These are phyloP conservation scores for Ganoderma sinense DNA, from an alignment of 1,284 basidiomycete species.

Conservation along the genomic window DNA sequence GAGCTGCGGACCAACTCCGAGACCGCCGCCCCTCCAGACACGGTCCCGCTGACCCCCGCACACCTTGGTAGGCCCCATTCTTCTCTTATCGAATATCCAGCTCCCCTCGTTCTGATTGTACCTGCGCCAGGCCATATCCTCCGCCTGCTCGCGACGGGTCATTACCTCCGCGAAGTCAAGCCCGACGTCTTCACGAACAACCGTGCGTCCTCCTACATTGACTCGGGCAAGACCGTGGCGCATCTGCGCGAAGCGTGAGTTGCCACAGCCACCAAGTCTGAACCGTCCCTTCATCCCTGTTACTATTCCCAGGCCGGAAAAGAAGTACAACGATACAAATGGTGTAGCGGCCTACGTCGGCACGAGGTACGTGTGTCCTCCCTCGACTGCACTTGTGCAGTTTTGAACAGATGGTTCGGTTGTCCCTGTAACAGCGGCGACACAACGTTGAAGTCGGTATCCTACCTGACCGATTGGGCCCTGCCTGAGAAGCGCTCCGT, in stretches of 20 bases:
- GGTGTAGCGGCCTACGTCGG: constrained; percentile 35
- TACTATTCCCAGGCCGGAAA: constrained; percentile 21
- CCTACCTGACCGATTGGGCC: constrained; percentile 27
- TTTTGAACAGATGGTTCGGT: too few species aligned
- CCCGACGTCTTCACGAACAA: constrained; percentile 44
- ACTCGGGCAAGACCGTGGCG: constrained; percentile 61
- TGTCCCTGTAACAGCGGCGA: constrained; percentile 24
- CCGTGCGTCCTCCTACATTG: constrained; percentile 45
- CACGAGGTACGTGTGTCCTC: neutral
- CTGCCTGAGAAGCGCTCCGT: constrained; percentile 1
- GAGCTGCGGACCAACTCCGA: constrained; percentile 20
- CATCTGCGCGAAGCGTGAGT: constrained; percentile 43
- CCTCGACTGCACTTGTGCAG: neutral
- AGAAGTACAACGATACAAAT: constrained; percentile 37
- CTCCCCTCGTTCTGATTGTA: too few species aligned
- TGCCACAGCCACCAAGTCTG: too few species aligned
- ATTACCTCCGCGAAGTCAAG: constrained; percentile 38
- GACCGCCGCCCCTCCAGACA: constrained; percentile 24
- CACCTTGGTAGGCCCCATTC: constrained; percentile 8
- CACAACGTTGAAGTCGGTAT: constrained; percentile 23
- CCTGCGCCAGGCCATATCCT: constrained; percentile 40
- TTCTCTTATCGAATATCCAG: neutral
- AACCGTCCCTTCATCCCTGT: neutral
- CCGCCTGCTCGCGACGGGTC: constrained; percentile 39
- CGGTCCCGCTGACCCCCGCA: constrained; percentile 2